Evolutionary conservation across 352 stramenopile species (phyloP), one percentile per base, ranked within the genome.

Genomic region (Phytophthora crassamura): DNA sequence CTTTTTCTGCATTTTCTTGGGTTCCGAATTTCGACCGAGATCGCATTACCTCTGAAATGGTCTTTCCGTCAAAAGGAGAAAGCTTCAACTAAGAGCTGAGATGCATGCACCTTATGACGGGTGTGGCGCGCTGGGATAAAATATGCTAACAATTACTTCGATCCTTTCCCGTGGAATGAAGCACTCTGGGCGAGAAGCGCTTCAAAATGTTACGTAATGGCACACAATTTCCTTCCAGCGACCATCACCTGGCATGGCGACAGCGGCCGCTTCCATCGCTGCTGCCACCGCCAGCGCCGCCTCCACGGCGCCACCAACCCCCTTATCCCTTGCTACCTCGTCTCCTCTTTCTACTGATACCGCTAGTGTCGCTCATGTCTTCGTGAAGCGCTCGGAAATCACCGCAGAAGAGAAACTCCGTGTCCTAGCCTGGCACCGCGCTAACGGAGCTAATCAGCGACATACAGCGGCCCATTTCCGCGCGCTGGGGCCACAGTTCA

Each of bases 341-440:
- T 35, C 33, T 56, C 4, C 20, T n/a, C 8, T 30, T 11, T 32
- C 48, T 43, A 20, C n/a, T 5, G 49, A 16, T 48, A 22, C 11
- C 15, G 5, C 10, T 48, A 9, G 20, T 6, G 9, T 20, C 15
- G 36, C 41, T 9, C 32, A 22, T 12, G 16, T 10, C 1, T 18
- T 45, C 32, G 45, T 28, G 9, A 68, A 68, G 60, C 61, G 53
- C 22, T 69, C 61, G 15, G 53, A 64, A 30, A 46, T 64, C 42
- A 59, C 41, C 6, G 61, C 54, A 28, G 45, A 58, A 16, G 61
- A 69, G 30, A 69, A 69, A 39, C 61, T 69, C 25, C 32, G 45
- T 5, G 61, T 69, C 30, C 28, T 69, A 28, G 45, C 47, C 28
- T 69, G 61, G 61, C 55, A 69, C 45, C 40, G 52, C 43, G 45